Evolutionary conservation across 306 rosid genomes (phyloP), one percentile per base, ranked within the genome.

Genomic region (Malus orientalis): DNA sequence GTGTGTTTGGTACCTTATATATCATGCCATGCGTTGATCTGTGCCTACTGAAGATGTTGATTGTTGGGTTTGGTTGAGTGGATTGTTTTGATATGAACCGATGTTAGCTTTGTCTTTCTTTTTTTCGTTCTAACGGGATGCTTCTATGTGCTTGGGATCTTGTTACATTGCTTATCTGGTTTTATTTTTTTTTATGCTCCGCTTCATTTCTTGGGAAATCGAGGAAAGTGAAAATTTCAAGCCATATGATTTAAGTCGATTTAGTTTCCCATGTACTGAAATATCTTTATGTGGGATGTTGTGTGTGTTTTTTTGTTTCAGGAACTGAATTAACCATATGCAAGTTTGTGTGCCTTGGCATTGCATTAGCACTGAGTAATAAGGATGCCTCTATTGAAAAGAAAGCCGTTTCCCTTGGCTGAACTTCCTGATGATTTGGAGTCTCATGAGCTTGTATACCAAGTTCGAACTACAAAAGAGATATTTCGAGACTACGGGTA

Each of bases 401-500:
- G 91, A 81, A 95, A 82, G 83, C 85, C 89, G 45, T 88, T 89
- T 79, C 54, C 85, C 80, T 85, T 90, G 87, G 87, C 88, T 18
- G 89, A 92, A 72, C 84, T 77, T 15, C 96, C 98, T 36, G 70
- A 83, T 67, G 97, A 90, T 80, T 84, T 95, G 85, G 88, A 86
- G 84, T 84, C 86, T 60, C 78, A 86, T 30, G 99, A 92, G 79
- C 84, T 67, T 61, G 91, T 95, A 68, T 91, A 80, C 85, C 96
- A 88, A 89, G 80, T 95, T 86, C 97, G 97, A 29, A 89, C 80
- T 78, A 92, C 99, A 2, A 87, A 92, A 83, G 99, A 95, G 84
- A 86, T 95, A 70, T 90, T 92, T 72, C 89, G 71, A 69, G 88
- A 90, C 82, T 95, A 95, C 83, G 73, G 44, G 98, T 95, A 95